A percentile compares a stretch with the other conserved stretches of the same genome.
Conservation (phyloP, 2,329 filamentous ascomycete genomes). For the Dactylellina drechsleri region DNA sequence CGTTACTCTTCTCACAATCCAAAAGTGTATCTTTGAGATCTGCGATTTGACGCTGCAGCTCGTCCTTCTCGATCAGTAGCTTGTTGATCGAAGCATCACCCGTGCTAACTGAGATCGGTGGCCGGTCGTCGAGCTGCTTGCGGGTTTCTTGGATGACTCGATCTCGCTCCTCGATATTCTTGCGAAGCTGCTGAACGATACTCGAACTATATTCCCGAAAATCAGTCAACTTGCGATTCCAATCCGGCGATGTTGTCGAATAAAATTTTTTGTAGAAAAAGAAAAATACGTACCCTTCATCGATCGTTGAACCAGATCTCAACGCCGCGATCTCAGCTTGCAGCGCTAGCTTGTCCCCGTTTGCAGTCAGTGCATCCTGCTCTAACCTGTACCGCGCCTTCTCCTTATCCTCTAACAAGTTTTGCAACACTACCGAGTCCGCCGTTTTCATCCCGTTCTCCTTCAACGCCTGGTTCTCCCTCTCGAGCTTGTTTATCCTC, state of each 20-base stretch:
- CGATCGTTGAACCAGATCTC: constrained; percentile 56
- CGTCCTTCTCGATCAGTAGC: constrained; percentile 59
- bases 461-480: constrained; percentile 58
- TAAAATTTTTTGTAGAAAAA: not conserved
- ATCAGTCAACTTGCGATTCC: not conserved
- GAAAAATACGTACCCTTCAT: constrained; percentile 57
- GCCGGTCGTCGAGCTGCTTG: constrained; percentile 51
- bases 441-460: constrained; percentile 56
- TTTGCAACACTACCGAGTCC: constrained; percentile 58
- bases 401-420: constrained; percentile 59
- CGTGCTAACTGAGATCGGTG: constrained; percentile 40
- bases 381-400: constrained; percentile 58
- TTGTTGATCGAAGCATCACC: constrained; percentile 56
- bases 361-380: constrained; percentile 58
- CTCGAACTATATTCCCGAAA: constrained; percentile 56
- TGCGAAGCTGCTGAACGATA: constrained; percentile 58
- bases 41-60: constrained; percentile 57
- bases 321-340: constrained; percentile 59
- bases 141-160: constrained; percentile 54
- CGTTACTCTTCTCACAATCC: constrained; percentile 58
- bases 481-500: constrained; percentile 59
- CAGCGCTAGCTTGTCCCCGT: constrained; percentile 59
- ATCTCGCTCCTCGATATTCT: constrained; percentile 58
- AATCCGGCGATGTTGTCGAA: not conserved
- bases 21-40: constrained; percentile 58